Conservation (phyloP, 1,139 yeast species). For the Zygoascus meyerae region DNA sequence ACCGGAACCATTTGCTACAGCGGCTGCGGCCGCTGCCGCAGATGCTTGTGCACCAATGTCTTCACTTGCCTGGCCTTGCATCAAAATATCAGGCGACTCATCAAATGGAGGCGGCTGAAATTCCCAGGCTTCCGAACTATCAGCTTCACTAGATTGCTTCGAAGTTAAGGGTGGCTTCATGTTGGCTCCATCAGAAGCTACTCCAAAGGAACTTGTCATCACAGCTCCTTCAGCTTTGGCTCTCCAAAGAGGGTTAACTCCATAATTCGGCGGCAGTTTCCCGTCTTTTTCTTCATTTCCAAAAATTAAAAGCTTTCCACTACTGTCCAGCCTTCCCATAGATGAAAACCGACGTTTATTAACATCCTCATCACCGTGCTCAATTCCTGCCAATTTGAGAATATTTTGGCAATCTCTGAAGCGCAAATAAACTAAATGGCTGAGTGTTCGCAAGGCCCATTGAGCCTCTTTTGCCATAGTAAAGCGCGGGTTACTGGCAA, state of each 20-base stretch:
- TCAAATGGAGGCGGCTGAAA: slow-evolving; percentile 5
- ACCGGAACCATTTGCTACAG: neutral
- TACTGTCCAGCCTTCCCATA: slow-evolving; percentile 18
- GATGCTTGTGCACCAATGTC: neutral
- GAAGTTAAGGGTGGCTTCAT: neutral
- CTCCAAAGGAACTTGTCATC: neutral
- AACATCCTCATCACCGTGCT: slow-evolving; percentile 53
- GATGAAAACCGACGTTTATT: slow-evolving; percentile 43
- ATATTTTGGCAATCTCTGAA: slow-evolving; percentile 39
- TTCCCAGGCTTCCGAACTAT: slow-evolving; percentile 1
- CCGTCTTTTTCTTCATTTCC: neutral
- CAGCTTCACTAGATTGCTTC: slow-evolving; percentile 3
- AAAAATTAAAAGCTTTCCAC: neutral
- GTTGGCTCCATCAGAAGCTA: neutral
- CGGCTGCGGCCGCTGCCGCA: no score
- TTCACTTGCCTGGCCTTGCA: neutral
- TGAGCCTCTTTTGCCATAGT: slow-evolving; percentile 58
- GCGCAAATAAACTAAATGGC: slow-evolving; percentile 46
- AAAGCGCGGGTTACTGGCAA: slow-evolving; percentile 41
- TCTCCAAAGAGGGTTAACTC: neutral
- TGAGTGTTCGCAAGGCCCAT: slow-evolving; percentile 58
- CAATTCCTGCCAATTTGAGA: slow-evolving; percentile 44
- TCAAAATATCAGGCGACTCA: neutral
- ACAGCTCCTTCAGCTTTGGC: neutral
- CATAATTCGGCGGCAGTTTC: no score